A percentile compares a stretch with the other conserved stretches of the same genome.
Evolutionary conservation across 257 asterid species (phyloP).

Genomic region (Solanum clarkiae): DNA sequence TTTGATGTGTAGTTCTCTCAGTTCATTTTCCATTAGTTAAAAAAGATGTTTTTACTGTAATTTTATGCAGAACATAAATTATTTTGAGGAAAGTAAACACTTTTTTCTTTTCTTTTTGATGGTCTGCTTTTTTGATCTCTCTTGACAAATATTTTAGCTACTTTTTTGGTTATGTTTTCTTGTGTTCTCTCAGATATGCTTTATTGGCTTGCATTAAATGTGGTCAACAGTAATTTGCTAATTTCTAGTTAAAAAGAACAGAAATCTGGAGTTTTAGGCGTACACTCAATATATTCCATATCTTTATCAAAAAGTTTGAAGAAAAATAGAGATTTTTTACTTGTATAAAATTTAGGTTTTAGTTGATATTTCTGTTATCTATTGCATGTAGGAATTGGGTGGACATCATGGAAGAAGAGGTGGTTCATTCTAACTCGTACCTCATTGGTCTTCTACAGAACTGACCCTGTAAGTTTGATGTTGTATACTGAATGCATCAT

Average conservation of each 20-base stretch:
- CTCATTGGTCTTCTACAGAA: constrained; percentile 95
- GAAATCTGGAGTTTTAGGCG: neutral
- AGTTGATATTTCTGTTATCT: constrained; percentile 1
- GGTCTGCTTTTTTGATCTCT: neutral
- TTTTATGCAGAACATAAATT: neutral
- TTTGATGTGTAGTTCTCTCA: neutral
- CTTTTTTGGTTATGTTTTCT: neutral
- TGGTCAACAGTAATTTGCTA: neutral
- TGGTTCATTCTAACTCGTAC: constrained; percentile 96
- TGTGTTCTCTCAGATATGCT: neutral
- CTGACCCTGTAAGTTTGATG: constrained; percentile 81
- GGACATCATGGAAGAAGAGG: constrained; percentile 99
- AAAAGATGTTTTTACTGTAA: neutral
- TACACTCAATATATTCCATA: neutral
- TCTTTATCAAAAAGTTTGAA: neutral
- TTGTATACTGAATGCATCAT: neutral
- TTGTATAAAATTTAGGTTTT: neutral
- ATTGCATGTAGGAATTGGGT: constrained; percentile 72
- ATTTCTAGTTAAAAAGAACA: neutral
- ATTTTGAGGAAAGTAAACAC: neutral
- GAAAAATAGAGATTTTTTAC: neutral
- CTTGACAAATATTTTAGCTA: neutral
- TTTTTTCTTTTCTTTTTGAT: neutral
- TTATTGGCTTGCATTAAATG: neutral
- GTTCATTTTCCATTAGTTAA: neutral